Percentiles rank a stretch among this genome's conserved stretches.
phyloP scores from a whole-genome alignment of 768 basidiomycete genomes.

The Boletus rubroflammeus region DNA sequence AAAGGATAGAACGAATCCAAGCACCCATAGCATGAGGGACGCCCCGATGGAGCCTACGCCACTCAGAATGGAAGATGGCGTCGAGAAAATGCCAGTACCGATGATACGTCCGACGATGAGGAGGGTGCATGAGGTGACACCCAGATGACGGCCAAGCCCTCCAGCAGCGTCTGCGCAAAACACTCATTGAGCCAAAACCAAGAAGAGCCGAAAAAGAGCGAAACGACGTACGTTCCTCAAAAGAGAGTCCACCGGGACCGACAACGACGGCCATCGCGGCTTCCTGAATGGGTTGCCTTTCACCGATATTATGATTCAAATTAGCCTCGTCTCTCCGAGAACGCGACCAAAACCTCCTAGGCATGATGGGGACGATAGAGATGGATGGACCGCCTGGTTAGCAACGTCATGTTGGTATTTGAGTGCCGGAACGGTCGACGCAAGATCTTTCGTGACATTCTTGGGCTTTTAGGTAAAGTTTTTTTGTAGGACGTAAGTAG shows the following conservation, averaged over 20 bases:
- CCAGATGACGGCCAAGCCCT: slow-evolving; percentile 54
- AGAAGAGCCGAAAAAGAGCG: neutral
- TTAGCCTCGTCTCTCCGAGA: neutral
- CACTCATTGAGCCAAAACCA: neutral
- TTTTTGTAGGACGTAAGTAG: no score
- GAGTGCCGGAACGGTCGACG: no score
- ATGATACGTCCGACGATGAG: slow-evolving; percentile 55
- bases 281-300: neutral
- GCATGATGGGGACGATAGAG: slow-evolving; percentile 1
- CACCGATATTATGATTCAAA: neutral
- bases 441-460: no score
- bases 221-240: slow-evolving; percentile 41
- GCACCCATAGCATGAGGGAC: slow-evolving; percentile 59
- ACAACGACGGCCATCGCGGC: slow-evolving; percentile 10
- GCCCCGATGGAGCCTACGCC: slow-evolving; percentile 58
- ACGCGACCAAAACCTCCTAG: neutral
- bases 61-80: slow-evolving; percentile 52
- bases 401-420: no score
- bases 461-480: no score
- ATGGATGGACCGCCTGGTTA: no score
- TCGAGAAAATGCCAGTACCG: slow-evolving; percentile 60
- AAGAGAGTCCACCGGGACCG: slow-evolving; percentile 43
- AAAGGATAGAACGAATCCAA: slow-evolving; percentile 54
- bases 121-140: slow-evolving; percentile 52
- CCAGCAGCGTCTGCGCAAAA: slow-evolving; percentile 41